Evolutionary conservation across 257 asterid genomes (phyloP).

Genomic region (Coffea eugenioides): DNA sequence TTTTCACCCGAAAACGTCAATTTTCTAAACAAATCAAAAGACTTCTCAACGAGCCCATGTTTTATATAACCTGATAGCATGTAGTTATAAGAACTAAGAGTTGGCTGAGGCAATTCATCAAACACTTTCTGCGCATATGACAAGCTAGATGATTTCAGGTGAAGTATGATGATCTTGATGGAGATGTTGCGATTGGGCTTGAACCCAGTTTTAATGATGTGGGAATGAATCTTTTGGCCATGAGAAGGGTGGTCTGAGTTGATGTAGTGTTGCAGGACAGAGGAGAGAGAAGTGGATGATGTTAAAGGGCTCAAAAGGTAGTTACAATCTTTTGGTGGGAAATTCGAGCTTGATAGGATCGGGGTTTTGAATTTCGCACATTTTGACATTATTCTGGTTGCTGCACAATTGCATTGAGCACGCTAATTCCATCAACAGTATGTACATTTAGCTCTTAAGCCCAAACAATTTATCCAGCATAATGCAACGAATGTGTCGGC

Average conservation of each 20-base stretch:
- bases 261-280: constrained; percentile 53
- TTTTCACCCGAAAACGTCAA: constrained; percentile 45
- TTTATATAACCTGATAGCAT: constrained; percentile 68
- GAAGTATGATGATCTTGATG: constrained; percentile 64
- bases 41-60: constrained; percentile 42
- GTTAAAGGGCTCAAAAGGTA: constrained; percentile 18
- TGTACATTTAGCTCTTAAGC: too few species aligned
- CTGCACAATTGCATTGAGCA: too few species aligned
- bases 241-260: constrained; percentile 65
- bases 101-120: constrained; percentile 69
- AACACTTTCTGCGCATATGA: constrained; percentile 61
- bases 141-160: constrained; percentile 48
- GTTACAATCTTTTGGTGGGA: constrained; percentile 23
- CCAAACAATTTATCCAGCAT: too few species aligned
- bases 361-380: constrained; percentile 22
- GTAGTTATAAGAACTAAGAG: constrained; percentile 77
- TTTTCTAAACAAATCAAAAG: constrained; percentile 54
- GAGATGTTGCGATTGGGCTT: constrained; percentile 58
- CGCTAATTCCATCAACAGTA: too few species aligned
- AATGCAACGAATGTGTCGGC: too few species aligned
- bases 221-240: constrained; percentile 81
- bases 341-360: background rate
- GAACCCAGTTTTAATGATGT: constrained; percentile 66
- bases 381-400: constrained; percentile 19
- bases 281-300: constrained; percentile 37